A percentile compares a stretch with the other conserved stretches of the same genome.
Evolutionary conservation across 495 filamentous ascomycete genomes (phyloP).

Genomic region (Rusavskia elegans): DNA sequence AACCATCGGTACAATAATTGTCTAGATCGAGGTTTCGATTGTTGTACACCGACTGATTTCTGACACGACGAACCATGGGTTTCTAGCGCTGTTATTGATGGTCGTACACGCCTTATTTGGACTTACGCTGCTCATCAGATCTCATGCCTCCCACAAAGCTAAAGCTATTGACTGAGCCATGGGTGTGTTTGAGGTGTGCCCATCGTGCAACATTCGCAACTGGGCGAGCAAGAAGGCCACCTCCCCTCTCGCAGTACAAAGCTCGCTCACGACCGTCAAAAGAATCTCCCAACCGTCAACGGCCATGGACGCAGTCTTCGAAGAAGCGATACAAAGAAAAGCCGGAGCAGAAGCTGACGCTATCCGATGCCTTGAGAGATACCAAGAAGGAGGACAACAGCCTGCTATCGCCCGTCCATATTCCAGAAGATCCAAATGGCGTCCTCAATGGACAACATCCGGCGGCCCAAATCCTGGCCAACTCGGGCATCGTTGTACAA

Average conservation of each 20-base stretch:
- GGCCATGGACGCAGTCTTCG: not conserved
- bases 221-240: not conserved
- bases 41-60: no score
- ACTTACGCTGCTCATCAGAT: no score
- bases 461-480: conserved; percentile 38
- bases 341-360: not conserved
- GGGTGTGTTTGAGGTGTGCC: not conserved
- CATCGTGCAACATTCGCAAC: not conserved
- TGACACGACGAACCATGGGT: no score
- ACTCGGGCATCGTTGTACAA: conserved; percentile 49
- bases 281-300: not conserved
- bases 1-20: no score
- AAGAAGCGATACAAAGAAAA: not conserved
- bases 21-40: no score
- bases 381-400: conserved; percentile 27
- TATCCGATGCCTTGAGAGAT: conserved; percentile 11
- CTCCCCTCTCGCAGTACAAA: not conserved
- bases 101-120: no score
- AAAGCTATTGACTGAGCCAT: no score
- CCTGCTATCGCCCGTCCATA: conserved; percentile 35
- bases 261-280: not conserved
- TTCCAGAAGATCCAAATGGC: conserved; percentile 46
- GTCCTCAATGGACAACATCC: conserved; percentile 48
- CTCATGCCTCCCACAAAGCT: no score
- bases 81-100: no score